Conservation (phyloP, 2,329 filamentous ascomycete species). For the Venturia carpophila region DNA sequence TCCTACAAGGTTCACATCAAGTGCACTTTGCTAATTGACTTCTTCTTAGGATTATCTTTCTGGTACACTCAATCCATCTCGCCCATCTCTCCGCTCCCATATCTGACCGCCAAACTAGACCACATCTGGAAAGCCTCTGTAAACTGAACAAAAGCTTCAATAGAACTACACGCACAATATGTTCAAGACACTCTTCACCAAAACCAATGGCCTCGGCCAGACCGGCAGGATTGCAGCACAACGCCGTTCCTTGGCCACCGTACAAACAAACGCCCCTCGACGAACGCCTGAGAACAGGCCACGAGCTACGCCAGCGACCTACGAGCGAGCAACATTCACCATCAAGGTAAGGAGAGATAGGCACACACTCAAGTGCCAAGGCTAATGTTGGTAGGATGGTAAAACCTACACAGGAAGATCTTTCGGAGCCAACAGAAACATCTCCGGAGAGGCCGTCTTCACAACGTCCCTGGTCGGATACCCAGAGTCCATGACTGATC, state of each 20-base stretch:
- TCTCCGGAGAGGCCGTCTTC: conserved; percentile 97
- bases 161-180: conserved; percentile 35
- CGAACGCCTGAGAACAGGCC: conserved; percentile 53
- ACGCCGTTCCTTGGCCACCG: conserved; percentile 54
- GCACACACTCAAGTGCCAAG: background rate
- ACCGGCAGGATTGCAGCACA: conserved; percentile 38
- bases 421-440: conserved; percentile 92
- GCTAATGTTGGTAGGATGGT: conserved; percentile 56
- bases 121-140: conserved; percentile 62
- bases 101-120: conserved; percentile 37
- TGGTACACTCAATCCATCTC: conserved; percentile 35
- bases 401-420: conserved; percentile 94
- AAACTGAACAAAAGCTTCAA: conserved; percentile 40
- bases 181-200: conserved; percentile 49
- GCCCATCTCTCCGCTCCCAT: conserved; percentile 21
- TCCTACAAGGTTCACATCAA: background rate
- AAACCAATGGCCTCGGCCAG: conserved; percentile 38
- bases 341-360: conserved; percentile 59
- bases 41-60: conserved; percentile 54
- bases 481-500: conserved; percentile 74
- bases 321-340: conserved; percentile 83
- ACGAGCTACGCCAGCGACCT: conserved; percentile 58
- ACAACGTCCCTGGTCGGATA: conserved; percentile 97
- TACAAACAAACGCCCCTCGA: conserved; percentile 62
- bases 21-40: background rate